phyloP scores from a whole-genome alignment of 2,329 filamentous ascomycete species.

The Monosporascus sp. region DNA sequence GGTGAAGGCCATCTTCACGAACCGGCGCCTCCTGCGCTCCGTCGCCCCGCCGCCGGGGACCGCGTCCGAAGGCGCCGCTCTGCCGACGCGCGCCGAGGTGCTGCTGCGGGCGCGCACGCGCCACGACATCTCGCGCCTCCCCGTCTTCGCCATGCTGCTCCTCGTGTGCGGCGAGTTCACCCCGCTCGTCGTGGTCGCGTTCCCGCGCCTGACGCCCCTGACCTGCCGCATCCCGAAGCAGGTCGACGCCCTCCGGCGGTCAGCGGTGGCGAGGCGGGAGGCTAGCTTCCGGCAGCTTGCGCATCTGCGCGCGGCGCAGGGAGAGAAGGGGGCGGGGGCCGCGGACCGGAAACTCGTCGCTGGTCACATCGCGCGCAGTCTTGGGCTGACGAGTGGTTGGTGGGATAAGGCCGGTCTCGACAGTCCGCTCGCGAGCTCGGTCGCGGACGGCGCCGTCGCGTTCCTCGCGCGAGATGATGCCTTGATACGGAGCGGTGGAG shows the following conservation, averaged over 20 bases:
- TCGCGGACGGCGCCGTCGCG: constrained; percentile 47
- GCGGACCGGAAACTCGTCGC: background rate
- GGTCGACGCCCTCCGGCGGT: constrained; percentile 49
- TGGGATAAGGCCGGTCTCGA: constrained; percentile 47
- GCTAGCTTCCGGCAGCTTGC: constrained; percentile 37
- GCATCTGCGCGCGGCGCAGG: constrained; percentile 14
- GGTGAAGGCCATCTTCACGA: constrained; percentile 67
- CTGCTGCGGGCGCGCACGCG: constrained; percentile 63
- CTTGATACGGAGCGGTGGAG: constrained; percentile 60
- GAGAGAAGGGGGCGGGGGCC: background rate
- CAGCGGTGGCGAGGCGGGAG: constrained; percentile 47
- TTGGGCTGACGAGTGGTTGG: constrained; percentile 36
- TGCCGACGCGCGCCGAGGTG: constrained; percentile 60
- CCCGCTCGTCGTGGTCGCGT: constrained; percentile 67
- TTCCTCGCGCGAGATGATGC: constrained; percentile 68
- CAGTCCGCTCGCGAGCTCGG: constrained; percentile 49
- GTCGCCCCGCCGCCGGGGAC: constrained; percentile 26
- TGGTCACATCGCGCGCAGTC: constrained; percentile 22
- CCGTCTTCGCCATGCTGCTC: constrained; percentile 71
- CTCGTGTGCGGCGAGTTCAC: constrained; percentile 82
- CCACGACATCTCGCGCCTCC: constrained; percentile 72
- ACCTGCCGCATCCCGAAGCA: constrained; percentile 81
- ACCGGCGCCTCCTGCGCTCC: constrained; percentile 49
- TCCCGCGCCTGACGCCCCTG: constrained; percentile 68
- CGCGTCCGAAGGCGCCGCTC: constrained; percentile 47